Percentiles rank a stretch among this genome's conserved stretches.
phyloP scores from a whole-genome alignment of 352 stramenopile species.

The Globisporangium canariense region DNA sequence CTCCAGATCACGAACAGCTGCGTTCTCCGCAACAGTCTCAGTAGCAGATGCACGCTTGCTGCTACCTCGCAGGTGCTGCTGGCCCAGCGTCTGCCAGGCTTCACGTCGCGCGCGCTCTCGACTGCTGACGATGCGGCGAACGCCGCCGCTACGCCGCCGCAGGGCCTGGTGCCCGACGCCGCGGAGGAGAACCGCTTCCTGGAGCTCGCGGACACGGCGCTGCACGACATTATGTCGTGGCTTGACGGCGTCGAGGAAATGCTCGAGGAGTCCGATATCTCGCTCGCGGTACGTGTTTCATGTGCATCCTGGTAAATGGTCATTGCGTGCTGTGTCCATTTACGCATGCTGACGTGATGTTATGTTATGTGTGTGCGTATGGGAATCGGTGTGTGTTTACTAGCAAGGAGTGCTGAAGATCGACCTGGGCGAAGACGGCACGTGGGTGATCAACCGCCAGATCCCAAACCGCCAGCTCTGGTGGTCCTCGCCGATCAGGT shows the following conservation, averaged over 20 bases:
- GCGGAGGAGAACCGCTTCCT: constrained; percentile 80
- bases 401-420: constrained; percentile 96
- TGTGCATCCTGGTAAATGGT: background rate
- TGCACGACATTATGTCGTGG: constrained; percentile 75
- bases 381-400: background rate
- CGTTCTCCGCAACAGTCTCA: background rate
- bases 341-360: background rate
- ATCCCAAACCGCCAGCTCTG: constrained; percentile 96
- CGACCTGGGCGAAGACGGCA: constrained; percentile 90
- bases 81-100: background rate
- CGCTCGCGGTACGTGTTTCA: constrained; percentile 48
- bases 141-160: background rate
- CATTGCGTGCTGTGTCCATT: background rate
- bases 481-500: constrained; percentile 96
- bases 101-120: constrained; percentile 2
- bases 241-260: constrained; percentile 85
- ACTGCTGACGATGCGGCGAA: constrained; percentile 3
- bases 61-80: background rate
- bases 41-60: background rate
- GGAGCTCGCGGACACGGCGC: constrained; percentile 66
- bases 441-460: constrained; percentile 98
- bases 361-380: background rate
- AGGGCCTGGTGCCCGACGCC: constrained; percentile 11
- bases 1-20: background rate
- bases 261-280: constrained; percentile 80